Evolutionary conservation across 495 filamentous ascomycete species (phyloP), one percentile per base, ranked within the genome.

Genomic region (Entonaema liquescens): DNA sequence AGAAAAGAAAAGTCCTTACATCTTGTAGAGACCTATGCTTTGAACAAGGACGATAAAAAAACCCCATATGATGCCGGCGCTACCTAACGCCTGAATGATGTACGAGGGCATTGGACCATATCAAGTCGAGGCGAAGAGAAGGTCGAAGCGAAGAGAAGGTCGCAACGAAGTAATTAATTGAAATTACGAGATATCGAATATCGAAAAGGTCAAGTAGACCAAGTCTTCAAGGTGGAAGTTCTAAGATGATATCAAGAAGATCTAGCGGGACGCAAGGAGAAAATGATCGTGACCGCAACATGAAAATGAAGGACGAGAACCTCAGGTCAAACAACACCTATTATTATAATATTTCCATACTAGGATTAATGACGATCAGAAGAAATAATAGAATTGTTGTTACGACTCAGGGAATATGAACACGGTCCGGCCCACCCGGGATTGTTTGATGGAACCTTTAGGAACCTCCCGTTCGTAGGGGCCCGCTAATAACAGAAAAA

Each of bases 1-100:
- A 23, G 42, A 47, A 9, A 21, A 21, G 29, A 11, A 9, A 53
- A 33, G 31, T 42, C 56, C 83, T 70, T 79, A 88, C 87, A 89
- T 75, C 60, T 85, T 79, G 54, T 75, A 80, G 65, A 82, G 81
- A 33, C 87, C 87, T 65, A 87, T 82, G 12, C 59, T 58, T 62
- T 87, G 83, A 36, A 89, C 84, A 21, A 81, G 7, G 21, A 85
- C 59, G 35, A 89, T 80, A 42, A 79, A 49, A 56, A 77, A 76
- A 60, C 81, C 84, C 87, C 87, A 89, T 68, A 80, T 59, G 33
- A 84, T 71, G 63, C 80, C 84, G 5, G 77, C 78, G 65, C 76
- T 77, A 75, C 85, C 83, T 19, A 82, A 57, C 56, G 78, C 71
- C 66, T 85, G 76, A 65, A 79, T 42, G 33, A 78, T 72, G 26